Evolutionary conservation across 1,284 basidiomycete species (phyloP).

Genomic region (Puccinia novopanici): DNA sequence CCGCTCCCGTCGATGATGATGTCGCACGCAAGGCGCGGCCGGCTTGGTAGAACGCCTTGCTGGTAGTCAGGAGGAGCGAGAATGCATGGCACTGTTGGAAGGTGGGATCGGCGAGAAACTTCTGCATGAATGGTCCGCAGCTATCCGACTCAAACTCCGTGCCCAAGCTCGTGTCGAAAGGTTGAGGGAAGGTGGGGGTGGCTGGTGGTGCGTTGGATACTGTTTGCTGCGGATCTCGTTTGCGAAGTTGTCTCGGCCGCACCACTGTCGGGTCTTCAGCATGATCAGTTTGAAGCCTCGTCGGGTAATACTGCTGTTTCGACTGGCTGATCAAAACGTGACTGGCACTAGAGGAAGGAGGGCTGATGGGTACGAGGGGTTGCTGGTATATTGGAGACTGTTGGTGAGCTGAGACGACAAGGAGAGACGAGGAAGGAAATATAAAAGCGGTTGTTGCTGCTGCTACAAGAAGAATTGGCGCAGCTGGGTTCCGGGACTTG

Average conservation of each 20-base stretch:
- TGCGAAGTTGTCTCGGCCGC: neutral
- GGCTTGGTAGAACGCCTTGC: conserved; percentile 12
- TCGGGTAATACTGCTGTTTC: neutral
- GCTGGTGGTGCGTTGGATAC: neutral
- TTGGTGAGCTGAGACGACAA: neutral
- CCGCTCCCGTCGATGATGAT: neutral
- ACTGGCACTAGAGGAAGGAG: conserved; percentile 9
- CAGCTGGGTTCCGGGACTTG: neutral
- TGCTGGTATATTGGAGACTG: neutral
- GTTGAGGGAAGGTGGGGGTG: conserved; percentile 10
- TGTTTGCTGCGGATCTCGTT: conserved; percentile 1
- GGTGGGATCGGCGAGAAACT: neutral
- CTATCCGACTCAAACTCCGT: conserved; percentile 14
- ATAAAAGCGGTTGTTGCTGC: neutral
- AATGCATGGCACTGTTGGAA: conserved; percentile 27
- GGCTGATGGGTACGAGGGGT: neutral
- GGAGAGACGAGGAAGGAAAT: neutral
- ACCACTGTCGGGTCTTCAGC: neutral
- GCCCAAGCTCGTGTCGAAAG: conserved; percentile 31
- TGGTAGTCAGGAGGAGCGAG: conserved; percentile 25
- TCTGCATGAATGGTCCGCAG: conserved; percentile 19
- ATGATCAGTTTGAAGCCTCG: too few species aligned
- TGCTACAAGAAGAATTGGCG: neutral
- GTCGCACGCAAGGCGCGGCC: neutral
- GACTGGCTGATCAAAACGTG: neutral